Evolutionary conservation across 1,284 basidiomycete genomes (phyloP), one percentile per base, ranked within the genome.

Genomic region (Anthracocystis walkeri): DNA sequence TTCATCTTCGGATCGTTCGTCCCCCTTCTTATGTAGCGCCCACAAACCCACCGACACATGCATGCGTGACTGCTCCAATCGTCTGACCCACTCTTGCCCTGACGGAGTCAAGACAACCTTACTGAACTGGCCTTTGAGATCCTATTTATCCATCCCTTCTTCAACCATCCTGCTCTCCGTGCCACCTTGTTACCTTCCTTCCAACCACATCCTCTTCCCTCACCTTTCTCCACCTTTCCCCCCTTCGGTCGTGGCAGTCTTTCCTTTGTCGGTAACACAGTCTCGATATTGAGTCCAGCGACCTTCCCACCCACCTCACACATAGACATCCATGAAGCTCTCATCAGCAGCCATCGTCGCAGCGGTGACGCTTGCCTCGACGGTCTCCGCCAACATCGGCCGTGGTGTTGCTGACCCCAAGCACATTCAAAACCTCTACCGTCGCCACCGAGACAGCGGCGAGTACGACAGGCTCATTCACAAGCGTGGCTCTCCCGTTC

Each of bases 361-460:
- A 3, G 73, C 67, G 4, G 35, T 70, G n/a, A 56, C 67, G 45
- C 64, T 75, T 42, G 67, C 67, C 61, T 64, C 67, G 16, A 25
- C 72, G 14, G 76, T 65, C 52, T 46, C 58, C 11, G 76, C 76
- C 55, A 69, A 65, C 73, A 79, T 79, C 31, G 78, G 78, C n/a
- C 65, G 68, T 20, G 78, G 78, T 45, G 69, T 79, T 5, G 73
- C 78, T 20, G 73, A 78, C 42, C 54, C 49, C 41, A 58, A 71
- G 40, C 38, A 54, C 50, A 62, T 75, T 11, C 65, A 71, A 50
- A 60, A 68, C 65, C 69, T 76, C 46, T 76, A 76, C 62, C 44
- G 48, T 18, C 68, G 74, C 5, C 61, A 64, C 49, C 65, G 74
- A 35, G 74, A 72, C 44, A 72, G 60, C 20, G 74, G 74, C n/a